phyloP scores from a whole-genome alignment of 345 rosid genomes.

The Salix exigua region DNA sequence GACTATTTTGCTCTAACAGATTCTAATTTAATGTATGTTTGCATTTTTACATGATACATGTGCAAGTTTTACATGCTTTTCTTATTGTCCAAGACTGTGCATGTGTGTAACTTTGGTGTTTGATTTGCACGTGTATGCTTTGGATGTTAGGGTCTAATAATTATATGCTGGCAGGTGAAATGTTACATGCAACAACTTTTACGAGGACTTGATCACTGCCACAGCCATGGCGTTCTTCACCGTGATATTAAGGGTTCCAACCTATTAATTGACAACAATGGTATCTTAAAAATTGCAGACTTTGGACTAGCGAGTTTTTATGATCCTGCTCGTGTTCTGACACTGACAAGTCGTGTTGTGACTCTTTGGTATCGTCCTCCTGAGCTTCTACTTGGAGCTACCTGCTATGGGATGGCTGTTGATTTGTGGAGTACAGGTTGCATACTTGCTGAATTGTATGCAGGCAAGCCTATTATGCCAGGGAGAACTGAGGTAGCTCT shows the following conservation, averaged over 20 bases:
- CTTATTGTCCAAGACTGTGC: background rate
- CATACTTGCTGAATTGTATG: constrained; percentile 89
- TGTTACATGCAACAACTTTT: constrained; percentile 91
- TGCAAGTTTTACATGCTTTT: background rate
- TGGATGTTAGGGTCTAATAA: background rate
- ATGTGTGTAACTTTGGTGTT: background rate
- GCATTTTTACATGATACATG: background rate
- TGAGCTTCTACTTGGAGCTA: constrained; percentile 94
- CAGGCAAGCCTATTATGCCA: constrained; percentile 99
- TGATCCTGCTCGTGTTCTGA: constrained; percentile 68
- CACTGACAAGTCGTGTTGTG: constrained; percentile 91
- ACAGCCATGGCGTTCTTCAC: constrained; percentile 86
- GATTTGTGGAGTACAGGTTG: constrained; percentile 98
- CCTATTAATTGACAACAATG: constrained; percentile 84
- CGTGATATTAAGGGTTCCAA: constrained; percentile 98
- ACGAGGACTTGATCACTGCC: constrained; percentile 89
- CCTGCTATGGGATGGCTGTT: constrained; percentile 77
- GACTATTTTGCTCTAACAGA: background rate
- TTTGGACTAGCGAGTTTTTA: constrained; percentile 92
- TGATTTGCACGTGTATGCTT: background rate
- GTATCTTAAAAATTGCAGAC: constrained; percentile 89
- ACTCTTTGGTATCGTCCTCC: constrained; percentile 99
- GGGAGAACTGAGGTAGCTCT: constrained; percentile 93
- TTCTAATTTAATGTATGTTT: background rate
- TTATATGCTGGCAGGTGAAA: constrained; percentile 59